Conservation (phyloP, 2,329 filamentous ascomycete genomes). For the Alternaria brassicae region DNA sequence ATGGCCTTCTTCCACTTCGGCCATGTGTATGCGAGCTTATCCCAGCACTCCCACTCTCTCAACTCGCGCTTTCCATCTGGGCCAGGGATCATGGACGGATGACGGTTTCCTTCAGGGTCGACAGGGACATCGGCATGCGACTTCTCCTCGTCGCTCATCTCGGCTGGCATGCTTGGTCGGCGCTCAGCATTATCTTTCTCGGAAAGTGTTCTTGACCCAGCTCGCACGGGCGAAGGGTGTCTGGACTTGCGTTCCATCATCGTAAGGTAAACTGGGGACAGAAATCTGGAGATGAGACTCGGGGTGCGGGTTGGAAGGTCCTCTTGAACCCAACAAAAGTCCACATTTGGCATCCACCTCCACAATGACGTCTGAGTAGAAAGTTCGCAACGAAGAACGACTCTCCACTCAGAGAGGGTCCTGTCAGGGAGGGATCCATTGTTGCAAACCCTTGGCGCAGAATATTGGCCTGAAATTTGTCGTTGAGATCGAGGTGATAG, state of each 20-base stretch:
- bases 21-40: conserved; percentile 56
- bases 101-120: conserved; percentile 15
- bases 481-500: conserved; percentile 10
- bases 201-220: conserved; percentile 3
- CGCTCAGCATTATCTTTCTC: conserved; percentile 8
- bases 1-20: conserved; percentile 59
- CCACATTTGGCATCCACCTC: conserved; percentile 3
- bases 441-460: neutral
- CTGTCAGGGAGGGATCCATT: conserved; percentile 5
- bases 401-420: conserved; percentile 7
- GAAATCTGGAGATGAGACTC: conserved; percentile 15
- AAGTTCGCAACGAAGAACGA: neutral
- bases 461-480: conserved; percentile 8
- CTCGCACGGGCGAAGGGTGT: conserved; percentile 12
- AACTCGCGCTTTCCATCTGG: conserved; percentile 30
- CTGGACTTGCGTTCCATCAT: conserved; percentile 19
- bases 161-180: conserved; percentile 7
- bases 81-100: conserved; percentile 14
- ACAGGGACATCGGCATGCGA: conserved; percentile 12
- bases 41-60: conserved; percentile 55
- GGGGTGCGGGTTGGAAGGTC: conserved; percentile 11
- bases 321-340: conserved; percentile 15
- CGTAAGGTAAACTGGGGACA: neutral
- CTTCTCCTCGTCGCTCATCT: conserved; percentile 23
- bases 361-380: conserved; percentile 12